These are phyloP conservation scores for Prunus padus DNA, from an alignment of 306 rosid species.

Conservation along the genomic window DNA sequence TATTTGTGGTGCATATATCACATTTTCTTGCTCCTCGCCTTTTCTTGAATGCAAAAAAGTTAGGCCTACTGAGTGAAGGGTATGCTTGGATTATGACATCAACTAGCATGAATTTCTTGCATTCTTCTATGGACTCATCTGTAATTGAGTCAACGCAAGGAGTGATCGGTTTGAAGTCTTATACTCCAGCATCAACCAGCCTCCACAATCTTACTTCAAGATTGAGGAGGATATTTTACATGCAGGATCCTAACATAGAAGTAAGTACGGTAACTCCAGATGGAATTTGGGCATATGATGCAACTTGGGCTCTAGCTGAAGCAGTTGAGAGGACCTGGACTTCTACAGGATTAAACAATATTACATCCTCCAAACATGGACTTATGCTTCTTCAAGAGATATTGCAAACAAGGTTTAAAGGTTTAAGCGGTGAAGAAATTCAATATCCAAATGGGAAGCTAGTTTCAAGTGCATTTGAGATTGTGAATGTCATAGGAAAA, in stretches of 20 bases:
- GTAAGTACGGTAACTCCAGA: neutral
- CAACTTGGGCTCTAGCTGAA: conserved; percentile 17
- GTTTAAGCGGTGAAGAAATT: neutral
- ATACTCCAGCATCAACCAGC: neutral
- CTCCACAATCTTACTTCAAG: conserved; percentile 11
- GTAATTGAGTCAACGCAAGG: too few relatives aligned
- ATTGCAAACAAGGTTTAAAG: neutral
- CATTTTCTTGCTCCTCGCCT: neutral
- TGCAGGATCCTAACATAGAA: neutral
- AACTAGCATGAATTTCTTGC: conserved; percentile 8
- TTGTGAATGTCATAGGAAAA: conserved; percentile 2
- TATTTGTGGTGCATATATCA: conserved; percentile 6
- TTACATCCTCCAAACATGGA: neutral
- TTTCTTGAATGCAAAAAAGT: neutral
- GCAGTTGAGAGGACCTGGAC: conserved; percentile 6
- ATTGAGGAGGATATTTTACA: neutral
- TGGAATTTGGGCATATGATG: conserved; percentile 17
- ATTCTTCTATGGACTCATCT: neutral
- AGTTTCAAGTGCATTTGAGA: neutral
- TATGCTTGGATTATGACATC: neutral
- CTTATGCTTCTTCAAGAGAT: neutral
- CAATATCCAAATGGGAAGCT: neutral
- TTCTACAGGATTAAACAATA: too few relatives aligned
- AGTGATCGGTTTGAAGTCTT: neutral
- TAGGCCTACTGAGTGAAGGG: conserved; percentile 1